These are phyloP conservation scores for Tuctoria greenei DNA, from an alignment of 176 grass and related monocot species.

Conservation along the genomic window DNA sequence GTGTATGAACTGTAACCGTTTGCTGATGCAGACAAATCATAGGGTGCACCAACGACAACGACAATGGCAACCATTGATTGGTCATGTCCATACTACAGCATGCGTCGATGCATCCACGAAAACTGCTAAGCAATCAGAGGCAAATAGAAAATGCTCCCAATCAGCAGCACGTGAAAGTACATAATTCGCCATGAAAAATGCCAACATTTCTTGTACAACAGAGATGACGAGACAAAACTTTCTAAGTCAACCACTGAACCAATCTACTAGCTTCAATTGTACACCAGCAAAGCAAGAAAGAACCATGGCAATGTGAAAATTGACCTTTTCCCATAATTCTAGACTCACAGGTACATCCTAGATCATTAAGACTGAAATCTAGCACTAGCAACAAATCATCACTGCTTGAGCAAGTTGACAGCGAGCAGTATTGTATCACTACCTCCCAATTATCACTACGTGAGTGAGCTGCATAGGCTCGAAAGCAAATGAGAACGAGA, in stretches of 20 bases:
- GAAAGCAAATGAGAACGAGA: neutral
- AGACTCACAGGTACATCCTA: neutral
- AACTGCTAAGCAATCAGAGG: neutral
- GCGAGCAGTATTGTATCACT: neutral
- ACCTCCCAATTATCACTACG: neutral
- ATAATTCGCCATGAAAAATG: neutral
- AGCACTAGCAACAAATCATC: neutral
- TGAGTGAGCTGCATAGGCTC: neutral
- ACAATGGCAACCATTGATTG: neutral
- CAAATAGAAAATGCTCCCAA: neutral
- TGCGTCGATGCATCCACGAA: neutral
- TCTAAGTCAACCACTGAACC: too few relatives aligned
- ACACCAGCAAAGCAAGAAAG: neutral
- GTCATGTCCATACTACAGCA: neutral
- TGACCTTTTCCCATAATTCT: neutral
- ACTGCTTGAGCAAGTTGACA: neutral
- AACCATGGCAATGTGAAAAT: neutral
- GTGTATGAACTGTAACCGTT: neutral
- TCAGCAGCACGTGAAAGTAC: neutral
- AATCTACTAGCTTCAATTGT: neutral
- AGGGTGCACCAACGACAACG: neutral
- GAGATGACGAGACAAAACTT: conserved; percentile 1
- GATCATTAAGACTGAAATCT: conserved; percentile 7
- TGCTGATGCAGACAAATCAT: neutral
- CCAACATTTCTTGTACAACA: neutral